phyloP scores from a whole-genome alignment of 139 green algal genomes.

The Volvox africanus region DNA sequence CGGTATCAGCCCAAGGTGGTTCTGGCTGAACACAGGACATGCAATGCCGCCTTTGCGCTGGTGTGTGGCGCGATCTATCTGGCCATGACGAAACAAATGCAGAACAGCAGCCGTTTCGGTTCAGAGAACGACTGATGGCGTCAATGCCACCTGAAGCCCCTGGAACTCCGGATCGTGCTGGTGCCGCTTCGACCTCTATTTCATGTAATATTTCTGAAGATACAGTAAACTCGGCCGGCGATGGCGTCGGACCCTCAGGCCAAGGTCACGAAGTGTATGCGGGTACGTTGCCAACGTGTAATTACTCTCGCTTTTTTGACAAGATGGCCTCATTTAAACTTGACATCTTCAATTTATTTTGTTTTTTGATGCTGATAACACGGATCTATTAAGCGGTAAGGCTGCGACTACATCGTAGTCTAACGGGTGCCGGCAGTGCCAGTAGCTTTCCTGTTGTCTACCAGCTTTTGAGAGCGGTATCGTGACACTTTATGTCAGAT shows the following conservation, averaged over 20 bases:
- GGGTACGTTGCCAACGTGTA: not conserved
- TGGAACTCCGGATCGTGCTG: not conserved
- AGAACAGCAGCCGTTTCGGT: not conserved
- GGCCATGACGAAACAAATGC: not conserved
- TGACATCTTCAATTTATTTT: too few species aligned
- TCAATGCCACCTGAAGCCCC: not conserved
- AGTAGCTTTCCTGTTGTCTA: too few species aligned
- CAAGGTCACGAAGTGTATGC: not conserved
- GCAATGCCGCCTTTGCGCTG: not conserved
- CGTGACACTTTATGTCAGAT: too few species aligned
- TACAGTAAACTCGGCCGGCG: not conserved
- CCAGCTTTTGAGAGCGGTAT: too few species aligned
- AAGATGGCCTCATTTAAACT: too few species aligned
- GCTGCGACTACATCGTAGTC: too few species aligned
- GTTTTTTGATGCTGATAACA: too few species aligned
- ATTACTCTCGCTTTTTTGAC: too few species aligned
- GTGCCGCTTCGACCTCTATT: not conserved
- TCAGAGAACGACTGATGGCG: not conserved
- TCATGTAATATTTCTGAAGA: not conserved
- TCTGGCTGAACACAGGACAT: not conserved
- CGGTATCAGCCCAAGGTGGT: too few species aligned
- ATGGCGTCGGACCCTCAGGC: not conserved
- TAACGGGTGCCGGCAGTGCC: too few species aligned
- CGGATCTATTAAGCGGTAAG: too few species aligned
- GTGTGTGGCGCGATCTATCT: conserved; percentile 16